These are phyloP conservation scores for Cryptosporidium tyzzeri DNA, from an alignment of 169 alveolate genomes.

Conservation along the genomic window DNA sequence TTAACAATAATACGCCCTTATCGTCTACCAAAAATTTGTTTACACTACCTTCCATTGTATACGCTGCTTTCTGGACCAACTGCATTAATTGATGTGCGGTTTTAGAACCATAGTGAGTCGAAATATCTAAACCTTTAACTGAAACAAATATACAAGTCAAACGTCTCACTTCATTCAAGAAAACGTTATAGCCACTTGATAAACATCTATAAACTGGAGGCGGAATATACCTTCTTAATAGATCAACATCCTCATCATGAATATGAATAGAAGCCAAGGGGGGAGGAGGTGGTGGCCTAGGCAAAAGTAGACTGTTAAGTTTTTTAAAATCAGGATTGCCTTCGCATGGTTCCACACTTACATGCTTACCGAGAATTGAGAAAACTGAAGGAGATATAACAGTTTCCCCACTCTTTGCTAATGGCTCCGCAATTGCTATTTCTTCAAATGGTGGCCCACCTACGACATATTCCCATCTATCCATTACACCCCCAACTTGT, in stretches of 20 bases:
- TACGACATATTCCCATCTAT: slow-evolving; percentile 83
- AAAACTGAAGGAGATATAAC: slow-evolving; percentile 82
- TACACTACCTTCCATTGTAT: slow-evolving; percentile 84
- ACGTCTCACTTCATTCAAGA: slow-evolving; percentile 85
- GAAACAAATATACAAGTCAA: slow-evolving; percentile 84
- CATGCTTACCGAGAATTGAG: slow-evolving; percentile 64
- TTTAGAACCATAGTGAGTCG: slow-evolving; percentile 78
- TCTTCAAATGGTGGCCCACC: slow-evolving; percentile 87
- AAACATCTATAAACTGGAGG: slow-evolving; percentile 82
- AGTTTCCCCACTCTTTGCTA: slow-evolving; percentile 85
- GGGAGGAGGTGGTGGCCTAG: slow-evolving; percentile 76
- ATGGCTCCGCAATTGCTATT: slow-evolving; percentile 83
- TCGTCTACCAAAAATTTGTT: slow-evolving; percentile 87
- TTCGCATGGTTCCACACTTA: slow-evolving; percentile 73
- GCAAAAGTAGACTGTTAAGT: slow-evolving; percentile 17
- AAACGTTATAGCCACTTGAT: slow-evolving; percentile 81
- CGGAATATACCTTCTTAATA: slow-evolving; percentile 83
- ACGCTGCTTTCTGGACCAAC: slow-evolving; percentile 80
- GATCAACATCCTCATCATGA: slow-evolving; percentile 75
- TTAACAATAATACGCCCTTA: slow-evolving; percentile 84
- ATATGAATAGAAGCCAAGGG: slow-evolving; percentile 75
- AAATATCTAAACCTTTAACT: slow-evolving; percentile 82
- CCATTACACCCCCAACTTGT: slow-evolving; percentile 85
- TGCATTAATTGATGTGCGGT: slow-evolving; percentile 80
- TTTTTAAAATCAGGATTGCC: slow-evolving; percentile 71